phyloP scores from a whole-genome alignment of 1,284 basidiomycete species.

The Macrocystidia cucumis region DNA sequence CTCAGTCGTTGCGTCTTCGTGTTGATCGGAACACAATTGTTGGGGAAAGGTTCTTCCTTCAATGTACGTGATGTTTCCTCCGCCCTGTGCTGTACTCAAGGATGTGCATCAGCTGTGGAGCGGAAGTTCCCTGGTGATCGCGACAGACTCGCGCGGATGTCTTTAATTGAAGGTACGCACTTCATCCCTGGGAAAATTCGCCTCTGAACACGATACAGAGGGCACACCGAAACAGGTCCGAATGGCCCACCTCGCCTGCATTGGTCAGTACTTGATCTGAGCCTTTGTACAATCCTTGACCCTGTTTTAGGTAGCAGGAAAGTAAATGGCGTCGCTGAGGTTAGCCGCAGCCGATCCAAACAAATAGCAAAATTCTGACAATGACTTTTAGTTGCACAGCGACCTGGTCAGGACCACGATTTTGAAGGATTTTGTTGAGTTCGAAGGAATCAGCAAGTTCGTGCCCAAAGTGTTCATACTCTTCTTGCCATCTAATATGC shows the following conservation, averaged over 20 bases:
- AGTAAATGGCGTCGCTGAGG: constrained; percentile 94
- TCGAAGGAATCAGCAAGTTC: constrained; percentile 71
- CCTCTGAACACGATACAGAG: constrained; percentile 38
- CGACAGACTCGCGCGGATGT: constrained; percentile 78
- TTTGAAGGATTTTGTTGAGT: constrained; percentile 88
- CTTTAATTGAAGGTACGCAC: constrained; percentile 72
- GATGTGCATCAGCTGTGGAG: constrained; percentile 62
- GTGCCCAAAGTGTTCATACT: constrained; percentile 15
- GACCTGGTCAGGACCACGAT: constrained; percentile 74
- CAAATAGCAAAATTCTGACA: background rate
- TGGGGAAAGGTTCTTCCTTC: constrained; percentile 49
- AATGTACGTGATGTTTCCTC: constrained; percentile 30
- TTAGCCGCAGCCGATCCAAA: constrained; percentile 19
- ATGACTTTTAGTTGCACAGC: constrained; percentile 48
- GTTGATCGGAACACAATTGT: no score
- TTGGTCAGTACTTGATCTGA: constrained; percentile 35
- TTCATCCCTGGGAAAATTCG: constrained; percentile 3
- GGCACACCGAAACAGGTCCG: constrained; percentile 78
- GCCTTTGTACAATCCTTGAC: background rate
- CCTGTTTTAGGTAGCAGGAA: constrained; percentile 57
- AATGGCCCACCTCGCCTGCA: constrained; percentile 82
- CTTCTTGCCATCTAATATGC: background rate
- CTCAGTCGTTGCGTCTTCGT: background rate
- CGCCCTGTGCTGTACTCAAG: constrained; percentile 3
- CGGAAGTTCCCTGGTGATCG: constrained; percentile 82